Evolutionary conservation across 2,329 filamentous ascomycete genomes (phyloP), one percentile per base, ranked within the genome.

Genomic region (Grosmannia clavigera): DNA sequence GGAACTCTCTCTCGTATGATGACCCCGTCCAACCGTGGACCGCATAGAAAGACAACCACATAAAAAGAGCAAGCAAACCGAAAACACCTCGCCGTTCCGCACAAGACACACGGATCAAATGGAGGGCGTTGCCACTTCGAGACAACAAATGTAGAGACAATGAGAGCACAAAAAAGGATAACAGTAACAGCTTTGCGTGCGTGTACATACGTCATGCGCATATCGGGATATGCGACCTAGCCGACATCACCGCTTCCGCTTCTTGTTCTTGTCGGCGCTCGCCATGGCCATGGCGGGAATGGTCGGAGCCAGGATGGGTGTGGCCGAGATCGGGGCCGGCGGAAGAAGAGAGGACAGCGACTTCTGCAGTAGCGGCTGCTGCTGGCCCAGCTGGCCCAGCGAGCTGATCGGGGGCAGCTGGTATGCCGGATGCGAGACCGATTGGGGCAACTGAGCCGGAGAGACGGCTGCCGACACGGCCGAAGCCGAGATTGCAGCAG

Each of bases 181-280:
- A 25, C 25, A 50, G 19, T 25, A 25, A 25, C 22, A 9, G 6
- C 9, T 3, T 25, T n/a, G 46, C 35, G 35, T 11, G 35, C 35
- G 12, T 14, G 35, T 38, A 19, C 3, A 19, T 31, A 22, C 29
- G 27, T 31, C 50, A 16, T 27, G 25, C 22, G 12, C 25, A 16
- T 52, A 25, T 52, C 14, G 9, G 4, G 9, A 29, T 16, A 33
- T 35, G 51, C 27, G 29, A 10, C 27, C 27, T 19, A 29, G 7
- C 27, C 29, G 12, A n/a, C 3, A 48, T 62, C 50, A 84, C 73
- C 81, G 75, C 75, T 84, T 84, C 62, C 81, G 78, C 74, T 84
- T 84, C 75, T 83, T 84, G 66, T 74, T 77, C 70, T 84, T 84
- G 67, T 83, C 81, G 12, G 66, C 62, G 27, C 63, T 56, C 14